Percentiles rank a stretch among this genome's conserved stretches.
These are phyloP conservation scores for Ampelomyces quisqualis DNA, from an alignment of 2,329 filamentous ascomycete species.

Conservation along the genomic window DNA sequence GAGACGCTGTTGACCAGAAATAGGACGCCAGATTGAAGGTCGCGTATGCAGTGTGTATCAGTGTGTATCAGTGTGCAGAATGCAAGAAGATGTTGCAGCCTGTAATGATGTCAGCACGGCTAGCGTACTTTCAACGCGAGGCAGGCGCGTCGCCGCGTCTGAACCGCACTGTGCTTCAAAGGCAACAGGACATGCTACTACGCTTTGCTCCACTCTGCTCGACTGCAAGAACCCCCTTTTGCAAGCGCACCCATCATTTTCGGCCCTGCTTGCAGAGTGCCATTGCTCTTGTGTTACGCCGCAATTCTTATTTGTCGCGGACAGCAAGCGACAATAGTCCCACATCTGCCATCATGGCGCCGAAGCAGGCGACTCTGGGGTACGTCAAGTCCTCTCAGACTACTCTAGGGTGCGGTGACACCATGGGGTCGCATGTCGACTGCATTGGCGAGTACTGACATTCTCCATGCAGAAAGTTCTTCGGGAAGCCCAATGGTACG, in stretches of 20 bases:
- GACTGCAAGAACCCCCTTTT: constrained; percentile 8
- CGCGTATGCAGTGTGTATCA: not conserved
- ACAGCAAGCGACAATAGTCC: constrained; percentile 10
- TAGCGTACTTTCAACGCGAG: constrained; percentile 25
- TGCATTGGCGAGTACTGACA: constrained; percentile 11
- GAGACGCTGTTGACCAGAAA: constrained; percentile 30
- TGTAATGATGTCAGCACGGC: constrained; percentile 39
- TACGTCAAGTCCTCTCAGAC: constrained; percentile 76
- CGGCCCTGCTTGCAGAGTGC: not conserved
- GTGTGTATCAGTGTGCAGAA: constrained; percentile 2
- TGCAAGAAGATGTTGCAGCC: constrained; percentile 7
- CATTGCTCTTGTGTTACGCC: constrained; percentile 5
- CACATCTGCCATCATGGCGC: constrained; percentile 44
- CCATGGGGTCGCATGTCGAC: not conserved
- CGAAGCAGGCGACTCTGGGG: constrained; percentile 82
- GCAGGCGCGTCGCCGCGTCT: constrained; percentile 31
- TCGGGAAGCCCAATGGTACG: constrained; percentile 64
- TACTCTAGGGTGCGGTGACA: constrained; percentile 66
- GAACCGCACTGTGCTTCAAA: constrained; percentile 16
- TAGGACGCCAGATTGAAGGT: constrained; percentile 28
- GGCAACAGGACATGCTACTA: constrained; percentile 33
- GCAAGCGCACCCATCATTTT: not conserved
- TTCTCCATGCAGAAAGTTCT: constrained; percentile 71
- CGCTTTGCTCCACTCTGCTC: constrained; percentile 31
- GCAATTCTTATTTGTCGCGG: constrained; percentile 5